phyloP scores from a whole-genome alignment of 345 rosid genomes.

The Syzygium aqueum region DNA sequence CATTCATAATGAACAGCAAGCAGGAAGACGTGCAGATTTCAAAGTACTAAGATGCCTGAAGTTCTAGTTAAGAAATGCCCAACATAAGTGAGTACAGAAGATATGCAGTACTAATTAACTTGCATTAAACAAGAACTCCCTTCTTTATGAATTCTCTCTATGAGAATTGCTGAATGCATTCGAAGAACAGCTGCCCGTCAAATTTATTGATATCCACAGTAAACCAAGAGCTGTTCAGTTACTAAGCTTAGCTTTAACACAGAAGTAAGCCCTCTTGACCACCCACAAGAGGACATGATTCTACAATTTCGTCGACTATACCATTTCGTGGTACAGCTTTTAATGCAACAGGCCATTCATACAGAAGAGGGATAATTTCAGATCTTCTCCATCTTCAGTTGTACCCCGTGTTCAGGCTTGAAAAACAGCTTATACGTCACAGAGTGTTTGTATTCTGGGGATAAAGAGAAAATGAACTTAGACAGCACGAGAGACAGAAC shows the following conservation, averaged over 20 bases:
- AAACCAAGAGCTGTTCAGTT: background rate
- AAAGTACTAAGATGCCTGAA: background rate
- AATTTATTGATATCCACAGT: background rate
- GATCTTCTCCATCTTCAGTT: constrained; percentile 5
- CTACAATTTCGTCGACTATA: background rate
- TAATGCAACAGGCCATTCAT: background rate
- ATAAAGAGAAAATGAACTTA: constrained; percentile 13
- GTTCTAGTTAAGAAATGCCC: background rate
- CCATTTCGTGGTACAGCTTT: background rate
- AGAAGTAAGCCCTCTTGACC: background rate
- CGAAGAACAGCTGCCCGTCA: background rate
- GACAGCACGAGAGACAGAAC: constrained; percentile 9
- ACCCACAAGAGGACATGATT: background rate
- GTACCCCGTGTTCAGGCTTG: constrained; percentile 10
- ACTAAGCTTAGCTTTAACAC: background rate
- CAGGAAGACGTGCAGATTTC: background rate
- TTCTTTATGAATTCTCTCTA: background rate
- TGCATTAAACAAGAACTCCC: background rate
- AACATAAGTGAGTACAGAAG: background rate
- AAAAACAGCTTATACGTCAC: constrained; percentile 10
- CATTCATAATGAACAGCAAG: background rate
- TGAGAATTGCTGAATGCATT: background rate
- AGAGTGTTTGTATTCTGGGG: constrained; percentile 9
- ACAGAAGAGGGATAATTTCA: background rate
- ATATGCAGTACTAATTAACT: background rate